Conservation (phyloP, 1,284 basidiomycete genomes). For the Peniophora sp. region DNA sequence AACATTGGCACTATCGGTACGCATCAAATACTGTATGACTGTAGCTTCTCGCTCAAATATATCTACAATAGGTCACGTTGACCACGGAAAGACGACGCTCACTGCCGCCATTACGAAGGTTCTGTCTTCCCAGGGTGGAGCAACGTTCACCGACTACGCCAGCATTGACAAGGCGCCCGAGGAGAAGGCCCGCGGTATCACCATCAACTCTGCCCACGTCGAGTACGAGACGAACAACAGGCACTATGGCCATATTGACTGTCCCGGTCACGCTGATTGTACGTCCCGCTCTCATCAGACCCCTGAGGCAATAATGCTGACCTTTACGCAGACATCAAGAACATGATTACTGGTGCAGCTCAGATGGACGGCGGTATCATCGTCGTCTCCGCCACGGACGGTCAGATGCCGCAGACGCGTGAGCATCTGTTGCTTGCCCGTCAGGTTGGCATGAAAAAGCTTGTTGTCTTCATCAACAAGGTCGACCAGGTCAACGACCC, state of each 20-base stretch:
- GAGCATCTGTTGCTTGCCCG: slow-evolving; percentile 97
- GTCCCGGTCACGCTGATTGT: slow-evolving; percentile 94
- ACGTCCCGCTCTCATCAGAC: slow-evolving; percentile 19
- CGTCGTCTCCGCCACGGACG: slow-evolving; percentile 97
- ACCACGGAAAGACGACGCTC: slow-evolving; percentile 94
- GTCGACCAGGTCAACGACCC: slow-evolving; percentile 94
- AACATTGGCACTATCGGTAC: slow-evolving; percentile 92
- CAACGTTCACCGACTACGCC: slow-evolving; percentile 95
- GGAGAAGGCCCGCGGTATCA: slow-evolving; percentile 99
- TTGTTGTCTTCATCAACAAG: slow-evolving; percentile 99
- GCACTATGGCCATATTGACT: slow-evolving; percentile 99
- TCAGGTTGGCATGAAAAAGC: slow-evolving; percentile 97
- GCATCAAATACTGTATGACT: slow-evolving; percentile 16
- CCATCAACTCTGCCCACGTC: slow-evolving; percentile 92
- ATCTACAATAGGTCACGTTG: slow-evolving; percentile 66
- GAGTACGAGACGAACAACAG: slow-evolving; percentile 93
- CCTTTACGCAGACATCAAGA: slow-evolving; percentile 65
- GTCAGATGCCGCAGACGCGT: slow-evolving; percentile 99
- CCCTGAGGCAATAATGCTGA: background rate
- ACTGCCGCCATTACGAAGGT: slow-evolving; percentile 99
- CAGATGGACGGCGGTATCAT: slow-evolving; percentile 99
- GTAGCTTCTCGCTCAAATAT: slow-evolving; percentile 6
- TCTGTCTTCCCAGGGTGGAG: slow-evolving; percentile 74
- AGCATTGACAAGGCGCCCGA: slow-evolving; percentile 99
- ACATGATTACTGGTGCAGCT: slow-evolving; percentile 99